Base-by-base conservation (phyloP, 345 rosid species). In the Laguncularia racemosa region DNA sequence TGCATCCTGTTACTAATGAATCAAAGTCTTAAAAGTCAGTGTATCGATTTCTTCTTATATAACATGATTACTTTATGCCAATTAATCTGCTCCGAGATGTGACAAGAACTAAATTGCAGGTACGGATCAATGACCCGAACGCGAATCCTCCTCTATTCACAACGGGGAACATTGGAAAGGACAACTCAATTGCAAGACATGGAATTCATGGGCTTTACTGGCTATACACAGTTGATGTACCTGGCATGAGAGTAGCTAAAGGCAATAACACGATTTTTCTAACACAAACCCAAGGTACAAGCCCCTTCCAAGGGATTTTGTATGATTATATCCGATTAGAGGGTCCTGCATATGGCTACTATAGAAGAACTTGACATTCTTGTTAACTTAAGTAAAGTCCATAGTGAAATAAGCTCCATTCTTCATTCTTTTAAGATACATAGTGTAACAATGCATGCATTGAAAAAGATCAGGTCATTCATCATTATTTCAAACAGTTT, bases 291-390 rank as follows among this genome's bases (percentile, higher is more conserved):
- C 69, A 83, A 49, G 63, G 75, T 63, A 46, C 56, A 2, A 73
- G 77, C 71, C 88, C 90, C 62, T 78, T 82, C 58, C 85, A 76
- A 64, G 92, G 95, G 33, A 63, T 88, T 45, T 84, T 91, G 92
- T 91, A 91, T 56, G 98, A 88, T 59, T 88, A 88, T 55, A 81
- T 91, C 14, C 85, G 97, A 46, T 58, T 91, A 10, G 95, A 91
- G 76, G 89, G 72, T 28, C 89, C 97, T 6, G 60, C 76, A 43
- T 20, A 55, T 65, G 50, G 49, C 43, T 52, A 14, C 50, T 50
- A 16, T 40, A n/a, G 8, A 46, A 16, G 21, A 20, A 18, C 5
- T 18, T 14, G 18, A 38, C 21, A 45, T 46, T 16, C 14, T 21
- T 33, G 40, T 33, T 10, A 33, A 33, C 40, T 1, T 33, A 33